These are phyloP conservation scores for Mychonastes homosphaera DNA, from an alignment of 139 green algal genomes.

Conservation along the genomic window DNA sequence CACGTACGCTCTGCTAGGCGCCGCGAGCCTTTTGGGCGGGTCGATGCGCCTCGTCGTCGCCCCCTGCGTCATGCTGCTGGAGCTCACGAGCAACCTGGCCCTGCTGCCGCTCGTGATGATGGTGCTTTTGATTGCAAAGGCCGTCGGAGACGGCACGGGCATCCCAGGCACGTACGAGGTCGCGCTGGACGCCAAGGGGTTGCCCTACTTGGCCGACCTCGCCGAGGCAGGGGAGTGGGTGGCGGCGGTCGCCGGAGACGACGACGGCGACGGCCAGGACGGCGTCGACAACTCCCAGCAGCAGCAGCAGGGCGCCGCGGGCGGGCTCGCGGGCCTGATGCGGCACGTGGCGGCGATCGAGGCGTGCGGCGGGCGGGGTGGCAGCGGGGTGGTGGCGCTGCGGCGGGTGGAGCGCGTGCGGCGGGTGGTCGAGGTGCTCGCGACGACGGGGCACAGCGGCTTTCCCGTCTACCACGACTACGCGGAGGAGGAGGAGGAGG, in stretches of 20 bases:
- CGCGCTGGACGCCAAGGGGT: slow-evolving; percentile 44
- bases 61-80: slow-evolving; percentile 70
- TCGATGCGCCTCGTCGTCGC: slow-evolving; percentile 56
- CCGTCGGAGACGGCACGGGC: slow-evolving; percentile 52
- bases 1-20: slow-evolving; percentile 58
- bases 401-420: slow-evolving; percentile 38
- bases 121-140: slow-evolving; percentile 71
- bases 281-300: too few species aligned
- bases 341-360: slow-evolving; percentile 49
- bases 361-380: slow-evolving; percentile 22
- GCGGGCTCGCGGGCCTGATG: slow-evolving; percentile 31
- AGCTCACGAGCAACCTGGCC: slow-evolving; percentile 77
- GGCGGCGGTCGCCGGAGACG: too few species aligned
- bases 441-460: slow-evolving; percentile 40
- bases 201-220: slow-evolving; percentile 40
- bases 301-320: too few species aligned
- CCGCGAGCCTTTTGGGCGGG: slow-evolving; percentile 47
- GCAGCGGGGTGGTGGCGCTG: too few species aligned
- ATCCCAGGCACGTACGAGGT: slow-evolving; percentile 55
- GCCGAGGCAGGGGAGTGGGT: too few species aligned
- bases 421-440: slow-evolving; percentile 33
- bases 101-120: slow-evolving; percentile 81
- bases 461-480: too few species aligned
- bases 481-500: too few species aligned
- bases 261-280: too few species aligned